Base-by-base conservation (phyloP, 2,329 filamentous ascomycete species). In the Sarocladium kiliense region DNA sequence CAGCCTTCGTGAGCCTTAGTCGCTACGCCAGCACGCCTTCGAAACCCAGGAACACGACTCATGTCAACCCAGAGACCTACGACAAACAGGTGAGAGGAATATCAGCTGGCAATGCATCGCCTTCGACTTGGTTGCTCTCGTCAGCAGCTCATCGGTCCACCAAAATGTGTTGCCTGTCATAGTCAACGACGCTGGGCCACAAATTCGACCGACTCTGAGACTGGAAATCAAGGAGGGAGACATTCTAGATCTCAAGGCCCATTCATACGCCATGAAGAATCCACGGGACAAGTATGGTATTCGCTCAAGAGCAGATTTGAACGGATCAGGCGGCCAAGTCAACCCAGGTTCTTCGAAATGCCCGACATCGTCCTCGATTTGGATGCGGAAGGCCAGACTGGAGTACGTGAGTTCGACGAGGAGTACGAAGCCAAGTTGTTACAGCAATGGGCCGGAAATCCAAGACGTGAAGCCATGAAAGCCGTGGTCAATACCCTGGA, bases 311-410 rank as follows among this genome's bases (percentile, higher is more conserved):
- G 18, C 32, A 44, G 30, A 21, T 6, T 27, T 23, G 50, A 54
- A 10, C 36, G 57, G 23, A 54, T 49, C 3, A 14, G 25, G 27
- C 3, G n/a, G n/a, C 18, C 60, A 1, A 50, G 45, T 7, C 39
- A 62, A 10, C 32, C 61, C 47, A 61, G 68, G n/a, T 67, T 72
- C 57, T 73, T 74, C 58, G 63, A 75, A 23, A 66, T 77, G 39
- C 71, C 75, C 12, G 54, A 70, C 18, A 58, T 77, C 11, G 63
- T 81, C 2, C 69, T 83, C 37, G 77, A 83, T 56, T 75, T 84
- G 37, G 80, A 82, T 59, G 75, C 76, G 44, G 71, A 76, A 57
- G 70, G 74, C 19, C 74, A 63, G 58, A 66, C 62, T 1, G 64
- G 69, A 47, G 77, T 81, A 37, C 75, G 78, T 26, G 62, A 65